phyloP scores from a whole-genome alignment of 2,329 filamentous ascomycete species.

The Dactylellina haptotyla region DNA sequence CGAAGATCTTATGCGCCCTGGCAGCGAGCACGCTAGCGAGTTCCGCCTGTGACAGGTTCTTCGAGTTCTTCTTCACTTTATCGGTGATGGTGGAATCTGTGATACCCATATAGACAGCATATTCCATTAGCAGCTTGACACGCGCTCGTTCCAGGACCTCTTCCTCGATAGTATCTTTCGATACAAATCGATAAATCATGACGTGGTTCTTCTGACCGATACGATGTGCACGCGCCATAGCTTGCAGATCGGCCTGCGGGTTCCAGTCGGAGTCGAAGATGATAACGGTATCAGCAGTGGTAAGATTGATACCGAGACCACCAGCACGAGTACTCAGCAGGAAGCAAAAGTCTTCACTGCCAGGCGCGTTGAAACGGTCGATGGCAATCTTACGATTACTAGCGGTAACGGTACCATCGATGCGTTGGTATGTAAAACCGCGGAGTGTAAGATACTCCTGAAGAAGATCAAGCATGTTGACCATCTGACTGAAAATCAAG shows the following conservation, averaged over 20 bases:
- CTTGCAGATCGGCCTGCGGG: conserved; percentile 95
- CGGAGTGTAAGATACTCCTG: conserved; percentile 92
- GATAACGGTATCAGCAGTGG: conserved; percentile 97
- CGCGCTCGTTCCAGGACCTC: conserved; percentile 95
- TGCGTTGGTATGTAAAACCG: conserved; percentile 92
- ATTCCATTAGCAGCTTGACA: conserved; percentile 97
- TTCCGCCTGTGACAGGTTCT: conserved; percentile 51
- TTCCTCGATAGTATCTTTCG: conserved; percentile 98
- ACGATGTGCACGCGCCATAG: conserved; percentile 97
- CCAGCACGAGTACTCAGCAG: conserved; percentile 93
- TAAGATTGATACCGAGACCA: conserved; percentile 97
- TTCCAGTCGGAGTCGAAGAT: conserved; percentile 99
- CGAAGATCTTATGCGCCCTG: conserved; percentile 98
- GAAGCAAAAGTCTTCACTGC: conserved; percentile 95
- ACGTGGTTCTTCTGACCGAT: conserved; percentile 97
- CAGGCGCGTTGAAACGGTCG: conserved; percentile 97
- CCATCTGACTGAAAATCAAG: conserved; percentile 99
- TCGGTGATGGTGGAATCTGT: conserved; percentile 91
- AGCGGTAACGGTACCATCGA: conserved; percentile 94
- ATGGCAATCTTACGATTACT: conserved; percentile 90
- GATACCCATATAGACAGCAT: conserved; percentile 94
- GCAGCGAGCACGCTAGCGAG: conserved; percentile 89
- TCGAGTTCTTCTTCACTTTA: conserved; percentile 77
- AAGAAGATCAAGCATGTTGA: conserved; percentile 96
- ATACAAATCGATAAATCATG: conserved; percentile 94